Evolutionary conservation across 306 rosid genomes (phyloP), one percentile per base, ranked within the genome.

Genomic region (Hylodesmum podocarpum): DNA sequence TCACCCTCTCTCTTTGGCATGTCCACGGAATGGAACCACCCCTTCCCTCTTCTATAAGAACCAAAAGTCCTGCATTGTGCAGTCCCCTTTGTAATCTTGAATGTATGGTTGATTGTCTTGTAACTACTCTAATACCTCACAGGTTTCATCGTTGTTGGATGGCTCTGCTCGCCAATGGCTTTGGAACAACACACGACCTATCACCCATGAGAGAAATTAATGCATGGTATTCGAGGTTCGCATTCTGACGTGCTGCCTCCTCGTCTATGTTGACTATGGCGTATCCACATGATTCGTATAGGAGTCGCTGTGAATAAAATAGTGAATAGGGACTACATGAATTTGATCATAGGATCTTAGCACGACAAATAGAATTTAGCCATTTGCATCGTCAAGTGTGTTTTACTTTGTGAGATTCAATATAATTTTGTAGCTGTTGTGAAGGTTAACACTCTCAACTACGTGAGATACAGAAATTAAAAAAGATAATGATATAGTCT

Each of bases 81-180:
- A 19, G 27, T 49, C 19, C n/a, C n/a, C n/a, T 67, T 47, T 55
- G 9, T 36, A 22, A 22, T 41, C 54, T 47, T 70, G 28, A 22
- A 24, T 31, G 15, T 22, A 47, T 71, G 33, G 22, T 51, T 64
- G 36, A 24, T 57, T 64, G 34, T 34, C 58, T 40, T 9, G 55
- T 80, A 11, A 50, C 82, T 75, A 61, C 80, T 47, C 16, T 64
- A 46, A 65, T 41, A 76, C 70, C 51, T 77, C 29, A 4, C 89
- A 95, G 98, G 96, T 95, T 59, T 92, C 98, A 28, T 92, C 97
- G 1, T 78, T 95, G 85, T 77, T 92, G 55, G 92, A 89, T 67
- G 97, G 87, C 64, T 86, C 89, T 66, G 91, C 97, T 72, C 74
- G 78, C 68, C 78, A 89, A 66, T 95, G 98, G 98, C 96, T 95